phyloP scores from a whole-genome alignment of 2,329 filamentous ascomycete species.

The Elsinoe perseae region DNA sequence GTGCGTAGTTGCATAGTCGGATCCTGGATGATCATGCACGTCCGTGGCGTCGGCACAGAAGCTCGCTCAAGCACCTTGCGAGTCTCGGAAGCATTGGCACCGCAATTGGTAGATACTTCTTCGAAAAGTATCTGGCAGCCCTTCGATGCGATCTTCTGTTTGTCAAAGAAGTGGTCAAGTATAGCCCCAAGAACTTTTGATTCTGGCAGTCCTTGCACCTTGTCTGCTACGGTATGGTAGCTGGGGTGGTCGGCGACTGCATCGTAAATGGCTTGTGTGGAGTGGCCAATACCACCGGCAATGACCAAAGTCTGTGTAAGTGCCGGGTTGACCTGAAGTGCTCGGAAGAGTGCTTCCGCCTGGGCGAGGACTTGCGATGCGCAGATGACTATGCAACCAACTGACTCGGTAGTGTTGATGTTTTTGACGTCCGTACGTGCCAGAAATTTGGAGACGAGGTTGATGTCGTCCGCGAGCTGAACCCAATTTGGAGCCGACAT shows the following conservation, averaged over 20 bases:
- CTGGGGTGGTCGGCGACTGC: constrained; percentile 31
- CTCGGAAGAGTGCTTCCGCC: constrained; percentile 31
- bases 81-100: constrained; percentile 36
- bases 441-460: constrained; percentile 28
- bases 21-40: constrained; percentile 37
- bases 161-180: constrained; percentile 28
- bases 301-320: constrained; percentile 35
- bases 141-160: constrained; percentile 21
- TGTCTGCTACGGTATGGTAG: constrained; percentile 24
- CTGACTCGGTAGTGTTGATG: constrained; percentile 21
- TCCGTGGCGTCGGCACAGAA: constrained; percentile 22
- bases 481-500: neutral
- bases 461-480: constrained; percentile 24
- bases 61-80: constrained; percentile 30
- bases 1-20: constrained; percentile 41
- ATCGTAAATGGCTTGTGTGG: constrained; percentile 37
- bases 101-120: constrained; percentile 41
- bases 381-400: constrained; percentile 36
- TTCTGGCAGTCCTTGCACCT: constrained; percentile 34
- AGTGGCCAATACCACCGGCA: constrained; percentile 42
- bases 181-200: constrained; percentile 34
- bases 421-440: constrained; percentile 25
- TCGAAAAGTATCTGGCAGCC: constrained; percentile 35
- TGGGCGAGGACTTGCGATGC: constrained; percentile 33
- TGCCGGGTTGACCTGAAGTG: constrained; percentile 26